Conservation (phyloP, 345 rosid species). For the Alliaria petiolata region DNA sequence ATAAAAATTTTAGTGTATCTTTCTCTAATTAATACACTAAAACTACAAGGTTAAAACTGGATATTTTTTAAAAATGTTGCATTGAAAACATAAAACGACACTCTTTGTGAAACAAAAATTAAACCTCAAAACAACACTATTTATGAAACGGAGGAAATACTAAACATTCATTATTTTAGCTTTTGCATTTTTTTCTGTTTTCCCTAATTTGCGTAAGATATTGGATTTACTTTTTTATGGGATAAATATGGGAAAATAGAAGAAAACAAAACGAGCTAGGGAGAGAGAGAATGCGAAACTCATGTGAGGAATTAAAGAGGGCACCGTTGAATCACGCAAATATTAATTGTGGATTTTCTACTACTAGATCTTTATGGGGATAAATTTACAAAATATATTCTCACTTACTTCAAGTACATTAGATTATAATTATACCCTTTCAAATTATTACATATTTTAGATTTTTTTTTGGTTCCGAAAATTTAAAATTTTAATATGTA, state of each 20-base stretch:
- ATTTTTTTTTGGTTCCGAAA: too few species aligned
- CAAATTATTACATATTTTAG: too few species aligned
- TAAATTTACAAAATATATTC: not conserved
- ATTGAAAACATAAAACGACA: conserved; percentile 9
- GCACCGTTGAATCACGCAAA: conserved; percentile 33
- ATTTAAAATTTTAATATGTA: too few species aligned
- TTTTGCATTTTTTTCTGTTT: too few species aligned
- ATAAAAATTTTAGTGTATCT: too few species aligned
- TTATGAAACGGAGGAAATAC: too few species aligned
- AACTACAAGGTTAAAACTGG: too few species aligned
- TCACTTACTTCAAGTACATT: too few species aligned
- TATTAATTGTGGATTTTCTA: conserved; percentile 21
- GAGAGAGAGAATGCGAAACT: conserved; percentile 21
- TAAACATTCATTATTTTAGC: not conserved
- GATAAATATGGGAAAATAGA: not conserved
- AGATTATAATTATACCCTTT: too few species aligned
- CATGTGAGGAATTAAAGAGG: conserved; percentile 33
- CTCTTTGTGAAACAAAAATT: conserved; percentile 18
- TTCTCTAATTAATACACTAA: too few species aligned
- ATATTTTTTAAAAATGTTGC: too few species aligned
- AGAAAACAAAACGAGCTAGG: not conserved
- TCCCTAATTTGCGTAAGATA: too few species aligned
- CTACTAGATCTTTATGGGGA: not conserved
- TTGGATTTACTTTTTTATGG: not conserved
- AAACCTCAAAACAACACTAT: conserved; percentile 17